These are phyloP conservation scores for Ceratocystis destructans DNA, from an alignment of 2,329 filamentous ascomycete genomes.

Conservation along the genomic window DNA sequence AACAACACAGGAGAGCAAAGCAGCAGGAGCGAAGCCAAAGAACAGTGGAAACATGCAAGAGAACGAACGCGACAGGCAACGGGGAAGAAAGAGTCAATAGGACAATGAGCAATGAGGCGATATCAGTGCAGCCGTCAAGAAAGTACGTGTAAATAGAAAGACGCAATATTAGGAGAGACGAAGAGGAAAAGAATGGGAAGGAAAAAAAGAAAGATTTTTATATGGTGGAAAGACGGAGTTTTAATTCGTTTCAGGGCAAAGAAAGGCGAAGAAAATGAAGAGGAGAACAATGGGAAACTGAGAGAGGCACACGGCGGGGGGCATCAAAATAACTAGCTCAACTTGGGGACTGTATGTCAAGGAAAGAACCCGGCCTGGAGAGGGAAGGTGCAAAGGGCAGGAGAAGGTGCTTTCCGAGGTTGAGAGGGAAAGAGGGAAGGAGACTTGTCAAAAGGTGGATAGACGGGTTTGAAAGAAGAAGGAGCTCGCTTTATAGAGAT, in stretches of 20 bases:
- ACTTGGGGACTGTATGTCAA: neutral
- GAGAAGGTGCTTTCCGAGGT: neutral
- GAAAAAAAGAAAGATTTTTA: neutral
- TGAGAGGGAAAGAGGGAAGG: too few species aligned
- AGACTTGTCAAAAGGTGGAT: too few species aligned
- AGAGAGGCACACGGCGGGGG: neutral
- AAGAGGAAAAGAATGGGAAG: too few species aligned
- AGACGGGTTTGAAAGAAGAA: too few species aligned
- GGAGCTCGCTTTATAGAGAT: too few species aligned
- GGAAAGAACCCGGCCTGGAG: neutral
- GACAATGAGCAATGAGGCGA: neutral
- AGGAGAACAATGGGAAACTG: slow-evolving; percentile 1
- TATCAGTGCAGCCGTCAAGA: neutral
- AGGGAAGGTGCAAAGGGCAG: neutral
- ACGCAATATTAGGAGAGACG: neutral
- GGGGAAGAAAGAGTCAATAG: neutral
- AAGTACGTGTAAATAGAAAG: neutral
- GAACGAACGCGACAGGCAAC: neutral
- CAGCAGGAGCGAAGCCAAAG: neutral
- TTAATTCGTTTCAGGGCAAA: neutral
- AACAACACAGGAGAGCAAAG: neutral
- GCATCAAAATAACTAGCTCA: neutral
- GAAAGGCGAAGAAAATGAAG: neutral
- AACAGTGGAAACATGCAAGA: neutral
- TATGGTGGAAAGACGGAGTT: neutral